phyloP scores from a whole-genome alignment of 2,329 filamentous ascomycete species.

The Neonectria magnoliae region DNA sequence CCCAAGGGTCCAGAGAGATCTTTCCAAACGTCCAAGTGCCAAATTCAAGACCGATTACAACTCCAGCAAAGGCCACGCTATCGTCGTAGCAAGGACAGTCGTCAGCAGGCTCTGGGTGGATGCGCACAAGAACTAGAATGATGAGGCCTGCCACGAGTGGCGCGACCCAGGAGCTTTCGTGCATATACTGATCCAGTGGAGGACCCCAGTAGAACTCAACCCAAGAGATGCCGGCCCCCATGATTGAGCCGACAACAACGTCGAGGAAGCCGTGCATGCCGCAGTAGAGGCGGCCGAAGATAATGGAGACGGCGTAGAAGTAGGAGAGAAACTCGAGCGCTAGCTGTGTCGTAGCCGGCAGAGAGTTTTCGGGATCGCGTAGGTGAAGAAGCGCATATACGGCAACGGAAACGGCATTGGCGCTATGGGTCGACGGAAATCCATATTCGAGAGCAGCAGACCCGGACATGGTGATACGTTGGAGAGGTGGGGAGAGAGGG shows the following conservation, averaged over 20 bases:
- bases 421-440: constrained; percentile 96
- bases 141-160: constrained; percentile 71
- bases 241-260: constrained; percentile 80
- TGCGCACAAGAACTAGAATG: constrained; percentile 80
- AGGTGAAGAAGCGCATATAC: constrained; percentile 82
- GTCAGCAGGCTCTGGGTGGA: constrained; percentile 95
- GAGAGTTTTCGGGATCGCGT: constrained; percentile 69
- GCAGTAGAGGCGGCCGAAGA: constrained; percentile 92
- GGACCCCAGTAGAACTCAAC: constrained; percentile 70
- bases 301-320: constrained; percentile 88
- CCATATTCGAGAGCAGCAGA: constrained; percentile 96
- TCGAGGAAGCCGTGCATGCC: constrained; percentile 99
- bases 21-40: constrained; percentile 85
- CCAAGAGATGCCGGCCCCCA: constrained; percentile 74
- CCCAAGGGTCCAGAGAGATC: constrained; percentile 58
- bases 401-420: constrained; percentile 94
- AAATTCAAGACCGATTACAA: constrained; percentile 84
- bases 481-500: constrained; percentile 88
- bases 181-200: constrained; percentile 76
- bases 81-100: constrained; percentile 98
- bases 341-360: constrained; percentile 67
- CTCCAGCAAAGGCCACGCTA: constrained; percentile 90
- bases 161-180: constrained; percentile 70
- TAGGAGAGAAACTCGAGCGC: constrained; percentile 77
- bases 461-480: constrained; percentile 97